Evolutionary conservation across 805 yeast genomes (phyloP).

Genomic region (Pichia nanzhaoensis): DNA sequence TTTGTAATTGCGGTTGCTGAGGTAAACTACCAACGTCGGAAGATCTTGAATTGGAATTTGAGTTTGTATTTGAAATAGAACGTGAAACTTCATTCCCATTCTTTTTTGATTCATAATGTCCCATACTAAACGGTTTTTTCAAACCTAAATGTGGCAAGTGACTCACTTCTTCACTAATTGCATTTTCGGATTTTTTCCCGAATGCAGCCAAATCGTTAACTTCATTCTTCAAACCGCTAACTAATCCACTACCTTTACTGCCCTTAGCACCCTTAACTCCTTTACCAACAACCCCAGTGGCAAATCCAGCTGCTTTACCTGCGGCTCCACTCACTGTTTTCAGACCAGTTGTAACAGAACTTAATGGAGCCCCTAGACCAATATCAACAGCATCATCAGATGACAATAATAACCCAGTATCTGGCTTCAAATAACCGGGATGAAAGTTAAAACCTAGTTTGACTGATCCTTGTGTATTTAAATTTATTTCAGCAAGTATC

Average conservation of each 20-base stretch:
- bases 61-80: slow-evolving; percentile 8
- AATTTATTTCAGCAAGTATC: slow-evolving; percentile 38
- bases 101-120: not conserved
- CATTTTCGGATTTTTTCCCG: not conserved
- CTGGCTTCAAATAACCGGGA: slow-evolving; percentile 67
- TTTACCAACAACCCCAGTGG: slow-evolving; percentile 31
- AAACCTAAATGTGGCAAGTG: not conserved
- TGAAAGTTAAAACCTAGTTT: slow-evolving; percentile 46
- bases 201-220: slow-evolving; percentile 36
- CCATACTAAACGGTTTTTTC: slow-evolving; percentile 3
- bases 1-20: not conserved
- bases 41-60: not conserved
- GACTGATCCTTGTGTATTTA: slow-evolving; percentile 61
- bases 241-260: slow-evolving; percentile 38
- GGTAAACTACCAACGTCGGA: not conserved
- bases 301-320: slow-evolving; percentile 35
- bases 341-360: not conserved
- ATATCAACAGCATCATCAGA: slow-evolving; percentile 33
- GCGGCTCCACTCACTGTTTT: slow-evolving; percentile 16
- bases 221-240: slow-evolving; percentile 33
- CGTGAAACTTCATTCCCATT: slow-evolving; percentile 31
- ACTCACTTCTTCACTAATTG: not conserved
- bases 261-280: slow-evolving; percentile 27
- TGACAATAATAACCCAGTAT: slow-evolving; percentile 41
- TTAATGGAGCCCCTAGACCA: not conserved